Percentiles rank a stretch among this genome's conserved stretches.
phyloP scores from a whole-genome alignment of 768 basidiomycete genomes.

The Trichaptum fuscoviolaceum region DNA sequence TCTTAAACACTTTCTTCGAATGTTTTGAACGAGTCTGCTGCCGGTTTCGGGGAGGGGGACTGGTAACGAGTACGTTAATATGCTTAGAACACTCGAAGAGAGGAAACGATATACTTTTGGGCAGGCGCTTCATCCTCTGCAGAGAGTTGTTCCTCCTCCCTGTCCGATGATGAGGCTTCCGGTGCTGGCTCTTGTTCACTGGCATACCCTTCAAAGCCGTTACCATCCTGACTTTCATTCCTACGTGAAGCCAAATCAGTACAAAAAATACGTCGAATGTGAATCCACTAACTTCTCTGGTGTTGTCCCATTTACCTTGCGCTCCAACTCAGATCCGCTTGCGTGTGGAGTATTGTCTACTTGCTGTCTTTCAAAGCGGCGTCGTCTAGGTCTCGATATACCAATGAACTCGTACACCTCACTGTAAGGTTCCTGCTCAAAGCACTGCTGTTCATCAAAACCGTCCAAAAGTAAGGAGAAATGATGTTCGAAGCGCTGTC shows the following conservation, averaged over 20 bases:
- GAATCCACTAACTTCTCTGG: not conserved
- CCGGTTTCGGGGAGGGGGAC: not conserved
- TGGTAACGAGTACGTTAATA: too few relatives aligned
- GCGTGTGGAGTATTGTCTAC: not conserved
- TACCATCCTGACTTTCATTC: not conserved
- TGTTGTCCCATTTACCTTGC: not conserved
- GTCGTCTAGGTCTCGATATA: conserved; percentile 29
- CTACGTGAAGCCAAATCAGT: not conserved
- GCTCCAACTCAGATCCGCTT: not conserved
- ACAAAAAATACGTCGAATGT: too few relatives aligned
- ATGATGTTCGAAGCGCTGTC: conserved; percentile 36
- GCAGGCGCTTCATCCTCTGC: not conserved
- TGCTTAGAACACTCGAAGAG: too few relatives aligned
- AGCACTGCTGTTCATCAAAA: conserved; percentile 30
- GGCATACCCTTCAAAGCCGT: not conserved
- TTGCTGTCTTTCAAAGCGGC: conserved; percentile 19
- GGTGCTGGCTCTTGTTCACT: not conserved
- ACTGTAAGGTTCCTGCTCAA: conserved; percentile 36
- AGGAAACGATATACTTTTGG: too few relatives aligned
- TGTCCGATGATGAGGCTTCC: not conserved
- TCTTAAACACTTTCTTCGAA: not conserved
- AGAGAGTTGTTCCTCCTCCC: not conserved
- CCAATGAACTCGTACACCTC: conserved; percentile 39
- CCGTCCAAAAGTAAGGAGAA: conserved; percentile 38
- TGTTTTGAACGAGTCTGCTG: not conserved